Evolutionary conservation across 2,329 filamentous ascomycete genomes (phyloP).

Genomic region (Onygena corvina): DNA sequence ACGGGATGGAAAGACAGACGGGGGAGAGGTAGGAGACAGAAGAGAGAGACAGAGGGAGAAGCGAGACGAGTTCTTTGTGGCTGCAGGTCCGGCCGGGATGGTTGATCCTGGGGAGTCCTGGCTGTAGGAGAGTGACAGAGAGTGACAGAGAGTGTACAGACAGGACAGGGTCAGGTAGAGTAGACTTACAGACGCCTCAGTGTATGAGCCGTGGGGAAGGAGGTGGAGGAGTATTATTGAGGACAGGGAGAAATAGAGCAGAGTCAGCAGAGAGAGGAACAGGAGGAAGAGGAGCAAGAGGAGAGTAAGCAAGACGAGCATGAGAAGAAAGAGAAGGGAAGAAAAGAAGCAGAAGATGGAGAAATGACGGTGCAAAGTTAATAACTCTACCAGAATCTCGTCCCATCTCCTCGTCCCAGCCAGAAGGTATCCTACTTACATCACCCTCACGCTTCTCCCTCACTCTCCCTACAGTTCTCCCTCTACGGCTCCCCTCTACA

Average conservation of each 20-base stretch:
- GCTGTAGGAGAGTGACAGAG: constrained; percentile 13
- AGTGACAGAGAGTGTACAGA: too few species aligned
- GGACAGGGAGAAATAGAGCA: too few species aligned
- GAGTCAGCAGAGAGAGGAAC: constrained; percentile 18
- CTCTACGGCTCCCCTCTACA: neutral
- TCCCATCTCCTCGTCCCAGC: neutral
- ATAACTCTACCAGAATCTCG: neutral
- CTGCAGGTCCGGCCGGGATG: too few species aligned
- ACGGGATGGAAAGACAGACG: constrained; percentile 8
- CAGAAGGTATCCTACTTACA: too few species aligned
- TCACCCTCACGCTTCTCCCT: neutral
- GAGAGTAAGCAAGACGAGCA: constrained; percentile 11
- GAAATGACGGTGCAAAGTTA: constrained; percentile 20
- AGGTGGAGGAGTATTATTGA: too few species aligned
- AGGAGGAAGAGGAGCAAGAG: constrained; percentile 14
- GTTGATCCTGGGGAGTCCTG: neutral
- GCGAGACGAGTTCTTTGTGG: constrained; percentile 8
- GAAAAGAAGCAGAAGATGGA: constrained; percentile 17
- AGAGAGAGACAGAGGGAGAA: constrained; percentile 8
- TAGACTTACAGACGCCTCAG: too few species aligned
- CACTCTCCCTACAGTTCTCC: neutral
- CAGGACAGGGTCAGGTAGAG: too few species aligned
- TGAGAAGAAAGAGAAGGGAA: constrained; percentile 9
- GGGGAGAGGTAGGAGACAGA: constrained; percentile 12
- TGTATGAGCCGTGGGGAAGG: too few species aligned